Evolutionary conservation across 2,329 filamentous ascomycete genomes (phyloP), one percentile per base, ranked within the genome.

Genomic region (Penicillium freii): DNA sequence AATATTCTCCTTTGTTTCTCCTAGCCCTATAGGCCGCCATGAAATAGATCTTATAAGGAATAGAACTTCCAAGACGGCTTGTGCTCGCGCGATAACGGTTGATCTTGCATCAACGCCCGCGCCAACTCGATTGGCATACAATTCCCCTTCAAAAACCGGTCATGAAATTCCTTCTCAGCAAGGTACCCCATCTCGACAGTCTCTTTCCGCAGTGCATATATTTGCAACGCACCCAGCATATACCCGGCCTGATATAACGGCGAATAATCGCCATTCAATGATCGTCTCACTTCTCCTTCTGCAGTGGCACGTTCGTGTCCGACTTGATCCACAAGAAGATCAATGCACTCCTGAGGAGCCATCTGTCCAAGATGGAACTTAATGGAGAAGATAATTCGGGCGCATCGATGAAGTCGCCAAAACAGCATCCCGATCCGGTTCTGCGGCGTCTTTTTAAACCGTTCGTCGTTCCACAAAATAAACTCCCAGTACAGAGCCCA

Each of bases 401-500:
- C 80, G 62, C 83, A 85, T 29, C 84, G 81, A 66, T 87, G 84
- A 80, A 86, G 84, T 15, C 82, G 77, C 84, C 84, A 86, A 67
- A 85, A 86, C 8, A 87, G 70, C 60, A 84, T 82, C 0, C 84
- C 84, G 23, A 86, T 77, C 39, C 77, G 76, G 60, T 85, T 81
- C 57, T 82, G 79, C 0, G 83, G 75, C 0, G 75, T 75, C 4
- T 73, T 71, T 55, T 80, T 77, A 63, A 84, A 86, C 61, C 80
- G 77, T 31, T 76, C 76, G 29, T 80, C 75, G 42, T 81, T 70
- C 82, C 82, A 87, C 17, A 87, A 74, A 19, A 84, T 66, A 63
- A 85, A 74, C 70, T 86, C 84, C 83, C 83, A 86, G 66, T 86
- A 86, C 62, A 85, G 77, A 10, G 83, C 80, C 83, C 84, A 47